phyloP scores from a whole-genome alignment of 2,329 filamentous ascomycete species.

The Ilyonectria destructans region DNA sequence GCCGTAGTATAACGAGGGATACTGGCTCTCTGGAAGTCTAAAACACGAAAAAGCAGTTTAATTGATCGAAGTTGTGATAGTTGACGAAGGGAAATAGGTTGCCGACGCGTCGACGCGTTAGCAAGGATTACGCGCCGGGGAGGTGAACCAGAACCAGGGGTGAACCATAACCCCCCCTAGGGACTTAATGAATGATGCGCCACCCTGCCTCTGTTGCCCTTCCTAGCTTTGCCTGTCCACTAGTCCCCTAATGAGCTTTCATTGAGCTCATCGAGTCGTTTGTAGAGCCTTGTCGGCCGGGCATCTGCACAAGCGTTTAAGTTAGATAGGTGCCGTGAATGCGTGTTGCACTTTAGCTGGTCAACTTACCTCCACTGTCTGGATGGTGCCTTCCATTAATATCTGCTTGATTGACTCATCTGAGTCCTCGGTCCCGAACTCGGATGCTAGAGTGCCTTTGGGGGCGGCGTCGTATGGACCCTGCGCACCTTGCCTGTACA shows the following conservation, averaged over 20 bases:
- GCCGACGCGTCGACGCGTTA: too few species aligned
- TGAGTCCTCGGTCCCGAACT: slow-evolving; percentile 87
- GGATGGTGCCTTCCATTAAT: slow-evolving; percentile 80
- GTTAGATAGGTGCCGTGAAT: slow-evolving; percentile 12
- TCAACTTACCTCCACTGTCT: slow-evolving; percentile 70
- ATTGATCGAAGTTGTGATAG: too few species aligned
- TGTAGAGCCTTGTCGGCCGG: slow-evolving; percentile 66
- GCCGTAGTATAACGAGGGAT: too few species aligned
- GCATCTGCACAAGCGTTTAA: slow-evolving; percentile 58
- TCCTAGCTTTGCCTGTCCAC: slow-evolving; percentile 10
- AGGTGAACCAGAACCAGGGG: too few species aligned
- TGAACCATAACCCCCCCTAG: too few species aligned
- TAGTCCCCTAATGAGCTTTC: slow-evolving; percentile 56
- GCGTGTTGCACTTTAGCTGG: neutral
- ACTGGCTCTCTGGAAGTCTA: too few species aligned
- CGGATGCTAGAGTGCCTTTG: slow-evolving; percentile 82
- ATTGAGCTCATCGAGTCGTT: slow-evolving; percentile 67
- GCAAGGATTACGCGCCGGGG: too few species aligned
- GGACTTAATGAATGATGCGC: too few species aligned
- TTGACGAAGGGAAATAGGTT: too few species aligned
- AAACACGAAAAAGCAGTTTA: too few species aligned
- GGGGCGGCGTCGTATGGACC: slow-evolving; percentile 83
- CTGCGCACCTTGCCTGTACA: too few species aligned
- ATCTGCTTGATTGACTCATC: slow-evolving; percentile 89
- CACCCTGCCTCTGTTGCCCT: slow-evolving; percentile 1